Evolutionary conservation across 2,329 filamentous ascomycete genomes (phyloP).

Genomic region (Talaromyces sp.): DNA sequence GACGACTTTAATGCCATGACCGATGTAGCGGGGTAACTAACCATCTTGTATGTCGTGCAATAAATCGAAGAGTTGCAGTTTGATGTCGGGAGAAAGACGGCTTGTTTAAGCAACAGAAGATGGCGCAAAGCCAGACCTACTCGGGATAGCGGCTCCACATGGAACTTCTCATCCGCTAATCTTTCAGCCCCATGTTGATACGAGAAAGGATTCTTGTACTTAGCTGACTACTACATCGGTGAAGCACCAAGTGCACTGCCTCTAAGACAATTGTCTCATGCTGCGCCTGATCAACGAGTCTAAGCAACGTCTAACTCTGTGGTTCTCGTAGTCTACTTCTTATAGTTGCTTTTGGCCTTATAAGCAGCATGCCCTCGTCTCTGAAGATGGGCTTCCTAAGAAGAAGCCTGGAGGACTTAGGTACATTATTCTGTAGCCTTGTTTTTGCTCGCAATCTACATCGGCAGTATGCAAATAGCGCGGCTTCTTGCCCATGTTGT

Average conservation of each 20-base stretch:
- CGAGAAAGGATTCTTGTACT: neutral
- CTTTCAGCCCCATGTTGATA: neutral
- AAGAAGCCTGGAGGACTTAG: neutral
- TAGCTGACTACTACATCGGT: neutral
- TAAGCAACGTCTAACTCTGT: neutral
- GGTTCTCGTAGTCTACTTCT: neutral
- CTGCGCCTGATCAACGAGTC: neutral
- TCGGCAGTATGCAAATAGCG: neutral
- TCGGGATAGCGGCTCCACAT: neutral
- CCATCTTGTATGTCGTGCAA: conserved; percentile 7
- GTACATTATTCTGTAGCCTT: neutral
- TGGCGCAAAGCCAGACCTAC: too few relatives aligned
- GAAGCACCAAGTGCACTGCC: neutral
- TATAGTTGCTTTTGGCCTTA: neutral
- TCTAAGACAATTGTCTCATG: neutral
- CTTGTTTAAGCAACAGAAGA: too few relatives aligned
- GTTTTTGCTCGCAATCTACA: neutral
- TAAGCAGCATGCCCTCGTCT: neutral
- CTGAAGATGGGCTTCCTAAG: neutral
- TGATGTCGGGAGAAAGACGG: too few relatives aligned
- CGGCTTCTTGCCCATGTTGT: neutral
- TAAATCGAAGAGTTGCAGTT: neutral
- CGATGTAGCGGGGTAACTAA: neutral
- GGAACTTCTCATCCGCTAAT: neutral
- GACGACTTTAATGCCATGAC: neutral